Conservation (phyloP, 2,329 filamentous ascomycete genomes). For the Scedosporium aurantiacum region DNA sequence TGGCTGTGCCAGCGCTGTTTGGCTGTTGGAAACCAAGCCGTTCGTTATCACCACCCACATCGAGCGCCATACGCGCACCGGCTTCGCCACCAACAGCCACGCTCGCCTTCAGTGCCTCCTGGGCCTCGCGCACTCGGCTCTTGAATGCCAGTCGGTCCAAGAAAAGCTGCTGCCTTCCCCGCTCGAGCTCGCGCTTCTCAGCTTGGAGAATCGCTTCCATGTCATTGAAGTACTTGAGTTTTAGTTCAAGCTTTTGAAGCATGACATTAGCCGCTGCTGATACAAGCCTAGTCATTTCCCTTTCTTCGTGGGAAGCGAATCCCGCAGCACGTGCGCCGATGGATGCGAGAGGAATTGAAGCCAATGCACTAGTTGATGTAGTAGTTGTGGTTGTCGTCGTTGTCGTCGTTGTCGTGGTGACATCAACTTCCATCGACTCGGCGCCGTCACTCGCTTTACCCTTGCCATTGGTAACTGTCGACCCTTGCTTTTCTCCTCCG, state of each 20-base stretch:
- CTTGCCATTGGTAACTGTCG: slow-evolving; percentile 39
- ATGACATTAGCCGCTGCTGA: slow-evolving; percentile 86
- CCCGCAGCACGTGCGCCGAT: slow-evolving; percentile 78
- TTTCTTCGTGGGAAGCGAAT: slow-evolving; percentile 89
- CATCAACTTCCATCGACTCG: slow-evolving; percentile 53
- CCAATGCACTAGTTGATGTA: slow-evolving; percentile 38
- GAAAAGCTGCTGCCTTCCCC: slow-evolving; percentile 85
- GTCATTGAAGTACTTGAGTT: slow-evolving; percentile 91
- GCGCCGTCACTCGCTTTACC: slow-evolving; percentile 47
- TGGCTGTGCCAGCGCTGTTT: slow-evolving; percentile 26
- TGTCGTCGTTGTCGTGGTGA: slow-evolving; percentile 38
- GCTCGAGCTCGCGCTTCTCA: slow-evolving; percentile 84
- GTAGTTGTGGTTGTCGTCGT: slow-evolving; percentile 38
- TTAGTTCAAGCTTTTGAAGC: slow-evolving; percentile 91
- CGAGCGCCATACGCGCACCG: slow-evolving; percentile 35
- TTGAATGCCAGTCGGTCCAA: slow-evolving; percentile 85
- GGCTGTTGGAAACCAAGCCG: slow-evolving; percentile 43
- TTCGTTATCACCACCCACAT: slow-evolving; percentile 35
- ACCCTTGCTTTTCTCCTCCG: slow-evolving; percentile 37
- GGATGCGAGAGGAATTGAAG: slow-evolving; percentile 74
- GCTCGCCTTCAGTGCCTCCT: slow-evolving; percentile 59
- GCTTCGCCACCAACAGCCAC: slow-evolving; percentile 37
- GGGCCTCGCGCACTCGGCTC: slow-evolving; percentile 71
- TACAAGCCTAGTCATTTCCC: slow-evolving; percentile 89
- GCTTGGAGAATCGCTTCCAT: slow-evolving; percentile 88